Evolutionary conservation across 2,329 filamentous ascomycete genomes (phyloP).

Genomic region (Aspergillus pseudoterreus): DNA sequence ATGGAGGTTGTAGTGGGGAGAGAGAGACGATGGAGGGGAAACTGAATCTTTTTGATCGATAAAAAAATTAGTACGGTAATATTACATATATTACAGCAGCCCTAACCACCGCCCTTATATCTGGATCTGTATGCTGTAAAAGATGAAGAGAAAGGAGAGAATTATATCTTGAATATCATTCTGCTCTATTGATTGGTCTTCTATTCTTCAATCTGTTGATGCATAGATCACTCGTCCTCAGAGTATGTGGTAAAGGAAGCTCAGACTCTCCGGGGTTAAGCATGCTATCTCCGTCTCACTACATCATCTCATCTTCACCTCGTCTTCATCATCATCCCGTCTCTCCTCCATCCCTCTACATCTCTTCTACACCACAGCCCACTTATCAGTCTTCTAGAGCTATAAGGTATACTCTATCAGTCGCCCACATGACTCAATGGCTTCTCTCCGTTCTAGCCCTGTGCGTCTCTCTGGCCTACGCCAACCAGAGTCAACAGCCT

Average conservation of each 20-base stretch:
- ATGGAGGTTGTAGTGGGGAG: background rate
- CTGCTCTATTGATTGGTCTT: too few species aligned
- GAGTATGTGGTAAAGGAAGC: too few species aligned
- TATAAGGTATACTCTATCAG: background rate
- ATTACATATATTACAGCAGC: too few species aligned
- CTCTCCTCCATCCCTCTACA: background rate
- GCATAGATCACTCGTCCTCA: too few species aligned
- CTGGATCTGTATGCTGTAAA: too few species aligned
- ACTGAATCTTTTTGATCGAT: too few species aligned
- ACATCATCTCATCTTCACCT: constrained; percentile 4
- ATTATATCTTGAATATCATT: too few species aligned
- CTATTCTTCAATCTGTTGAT: too few species aligned
- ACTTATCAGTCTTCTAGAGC: background rate
- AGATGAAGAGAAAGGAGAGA: too few species aligned
- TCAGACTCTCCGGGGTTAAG: constrained; percentile 7
- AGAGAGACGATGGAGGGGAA: background rate
- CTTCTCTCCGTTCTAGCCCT: background rate
- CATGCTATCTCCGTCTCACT: background rate
- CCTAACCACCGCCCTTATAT: too few species aligned
- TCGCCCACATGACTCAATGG: background rate
- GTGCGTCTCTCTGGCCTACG: background rate
- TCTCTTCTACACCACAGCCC: background rate
- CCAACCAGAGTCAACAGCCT: background rate
- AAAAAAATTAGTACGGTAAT: too few species aligned
- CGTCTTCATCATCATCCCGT: constrained; percentile 4